Percentiles rank a stretch among this genome's conserved stretches.
These are phyloP conservation scores for Colletotrichum tanaceti DNA, from an alignment of 2,329 filamentous ascomycete species.

Conservation along the genomic window DNA sequence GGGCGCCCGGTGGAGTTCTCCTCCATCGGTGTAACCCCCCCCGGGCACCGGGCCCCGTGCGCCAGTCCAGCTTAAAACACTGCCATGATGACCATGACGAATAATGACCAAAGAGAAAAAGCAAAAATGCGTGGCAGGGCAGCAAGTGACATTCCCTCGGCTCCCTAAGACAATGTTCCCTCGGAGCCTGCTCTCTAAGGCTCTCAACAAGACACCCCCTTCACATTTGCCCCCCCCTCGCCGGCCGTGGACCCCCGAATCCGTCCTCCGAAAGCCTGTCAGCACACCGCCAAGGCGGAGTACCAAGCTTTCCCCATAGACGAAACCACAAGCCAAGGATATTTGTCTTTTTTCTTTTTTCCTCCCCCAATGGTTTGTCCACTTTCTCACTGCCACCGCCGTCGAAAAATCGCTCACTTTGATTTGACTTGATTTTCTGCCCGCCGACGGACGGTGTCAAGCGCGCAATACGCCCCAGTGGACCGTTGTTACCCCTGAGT, in stretches of 20 bases:
- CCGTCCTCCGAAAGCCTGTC: background rate
- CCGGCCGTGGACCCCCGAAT: background rate
- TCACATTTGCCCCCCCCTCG: background rate
- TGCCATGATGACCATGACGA: no score
- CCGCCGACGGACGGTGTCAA: conserved; percentile 9
- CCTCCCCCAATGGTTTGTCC: no score
- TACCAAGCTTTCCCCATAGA: conserved; percentile 23
- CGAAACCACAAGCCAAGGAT: conserved; percentile 24
- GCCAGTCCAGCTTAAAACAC: background rate
- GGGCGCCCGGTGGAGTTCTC: conserved; percentile 42
- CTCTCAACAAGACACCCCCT: no score
- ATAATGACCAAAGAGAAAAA: conserved; percentile 6
- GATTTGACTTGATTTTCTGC: background rate
- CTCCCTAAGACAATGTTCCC: background rate
- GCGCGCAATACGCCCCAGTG: no score
- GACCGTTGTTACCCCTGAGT: conserved; percentile 10
- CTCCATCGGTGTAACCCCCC: conserved; percentile 8
- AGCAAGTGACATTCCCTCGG: background rate
- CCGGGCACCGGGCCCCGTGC: conserved; percentile 9
- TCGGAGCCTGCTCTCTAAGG: no score
- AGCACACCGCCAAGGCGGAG: conserved; percentile 14
- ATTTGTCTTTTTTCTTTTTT: background rate
- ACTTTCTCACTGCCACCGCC: background rate
- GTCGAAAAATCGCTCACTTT: background rate
- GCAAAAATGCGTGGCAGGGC: background rate